A percentile compares a stretch with the other conserved stretches of the same genome.
phyloP scores from a whole-genome alignment of 139 green algal genomes.

The Chlorella vulgaris region DNA sequence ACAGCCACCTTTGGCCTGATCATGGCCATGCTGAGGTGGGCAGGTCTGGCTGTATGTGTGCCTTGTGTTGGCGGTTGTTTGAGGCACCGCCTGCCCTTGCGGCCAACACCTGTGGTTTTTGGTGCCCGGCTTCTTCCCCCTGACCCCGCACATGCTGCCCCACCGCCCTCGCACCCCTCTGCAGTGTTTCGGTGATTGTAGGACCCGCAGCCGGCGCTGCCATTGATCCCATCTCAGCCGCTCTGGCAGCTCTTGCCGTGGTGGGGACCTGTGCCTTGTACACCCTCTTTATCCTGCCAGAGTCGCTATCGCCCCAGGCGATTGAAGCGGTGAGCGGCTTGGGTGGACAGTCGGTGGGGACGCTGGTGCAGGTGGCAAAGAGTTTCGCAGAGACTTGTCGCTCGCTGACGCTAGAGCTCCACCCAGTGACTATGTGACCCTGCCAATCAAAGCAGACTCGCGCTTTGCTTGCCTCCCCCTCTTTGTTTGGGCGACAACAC shows the following conservation, averaged over 20 bases:
- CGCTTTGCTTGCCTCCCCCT: too few species aligned
- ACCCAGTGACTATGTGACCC: too few species aligned
- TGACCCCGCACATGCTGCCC: too few species aligned
- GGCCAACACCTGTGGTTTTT: neutral
- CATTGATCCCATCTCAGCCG: slow-evolving; percentile 20
- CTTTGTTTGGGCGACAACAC: neutral
- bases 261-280: slow-evolving; percentile 11
- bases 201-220: slow-evolving; percentile 40
- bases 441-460: too few species aligned
- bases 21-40: slow-evolving; percentile 56
- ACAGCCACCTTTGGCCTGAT: slow-evolving; percentile 66
- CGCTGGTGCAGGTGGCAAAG: too few species aligned
- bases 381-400: too few species aligned
- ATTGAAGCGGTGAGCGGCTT: slow-evolving; percentile 16
- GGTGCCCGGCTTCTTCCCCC: too few species aligned
- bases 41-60: neutral
- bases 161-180: neutral
- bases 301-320: slow-evolving; percentile 33
- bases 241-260: slow-evolving; percentile 8
- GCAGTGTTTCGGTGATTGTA: slow-evolving; percentile 37
- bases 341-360: neutral
- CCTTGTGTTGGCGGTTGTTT: too few species aligned
- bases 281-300: slow-evolving; percentile 42
- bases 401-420: too few species aligned
- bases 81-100: neutral